These are phyloP conservation scores for Lachnellula occidentalis DNA, from an alignment of 2,329 filamentous ascomycete genomes.

Conservation along the genomic window DNA sequence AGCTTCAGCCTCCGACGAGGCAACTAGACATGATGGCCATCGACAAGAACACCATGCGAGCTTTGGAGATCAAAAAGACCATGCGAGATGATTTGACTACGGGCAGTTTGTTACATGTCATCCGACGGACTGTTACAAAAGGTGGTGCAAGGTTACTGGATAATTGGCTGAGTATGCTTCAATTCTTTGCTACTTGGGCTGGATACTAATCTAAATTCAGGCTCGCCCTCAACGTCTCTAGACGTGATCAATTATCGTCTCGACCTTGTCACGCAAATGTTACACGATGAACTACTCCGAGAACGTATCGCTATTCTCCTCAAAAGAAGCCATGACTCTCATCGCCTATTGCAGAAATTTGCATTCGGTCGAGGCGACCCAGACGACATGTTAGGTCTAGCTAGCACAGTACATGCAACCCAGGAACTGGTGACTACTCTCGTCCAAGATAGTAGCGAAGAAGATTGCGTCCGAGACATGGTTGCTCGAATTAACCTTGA, in stretches of 20 bases:
- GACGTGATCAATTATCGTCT: slow-evolving; percentile 72
- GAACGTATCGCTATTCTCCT: slow-evolving; percentile 66
- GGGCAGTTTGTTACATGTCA: slow-evolving; percentile 84
- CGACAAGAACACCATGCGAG: slow-evolving; percentile 84
- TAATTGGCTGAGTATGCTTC: slow-evolving; percentile 65
- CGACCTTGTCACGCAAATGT: slow-evolving; percentile 73
- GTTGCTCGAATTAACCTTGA: slow-evolving; percentile 58
- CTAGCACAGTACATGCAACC: slow-evolving; percentile 73
- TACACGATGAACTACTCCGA: slow-evolving; percentile 60
- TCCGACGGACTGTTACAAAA: slow-evolving; percentile 84
- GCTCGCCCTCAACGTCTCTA: slow-evolving; percentile 82
- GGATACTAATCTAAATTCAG: slow-evolving; percentile 33
- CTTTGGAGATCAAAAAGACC: slow-evolving; percentile 83
- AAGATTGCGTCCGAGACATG: slow-evolving; percentile 41
- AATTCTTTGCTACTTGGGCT: background rate
- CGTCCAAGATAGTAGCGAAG: slow-evolving; percentile 16
- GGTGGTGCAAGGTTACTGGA: slow-evolving; percentile 80
- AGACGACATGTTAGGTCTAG: slow-evolving; percentile 81
- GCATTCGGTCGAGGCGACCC: slow-evolving; percentile 86
- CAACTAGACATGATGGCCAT: slow-evolving; percentile 81
- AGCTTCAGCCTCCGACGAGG: slow-evolving; percentile 75
- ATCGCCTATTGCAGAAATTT: slow-evolving; percentile 90
- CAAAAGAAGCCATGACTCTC: slow-evolving; percentile 73
- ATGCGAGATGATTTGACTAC: slow-evolving; percentile 72
- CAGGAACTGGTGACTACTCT: slow-evolving; percentile 55